These are phyloP conservation scores for Alternaria triticimaculans DNA, from an alignment of 2,329 filamentous ascomycete genomes.

Conservation along the genomic window DNA sequence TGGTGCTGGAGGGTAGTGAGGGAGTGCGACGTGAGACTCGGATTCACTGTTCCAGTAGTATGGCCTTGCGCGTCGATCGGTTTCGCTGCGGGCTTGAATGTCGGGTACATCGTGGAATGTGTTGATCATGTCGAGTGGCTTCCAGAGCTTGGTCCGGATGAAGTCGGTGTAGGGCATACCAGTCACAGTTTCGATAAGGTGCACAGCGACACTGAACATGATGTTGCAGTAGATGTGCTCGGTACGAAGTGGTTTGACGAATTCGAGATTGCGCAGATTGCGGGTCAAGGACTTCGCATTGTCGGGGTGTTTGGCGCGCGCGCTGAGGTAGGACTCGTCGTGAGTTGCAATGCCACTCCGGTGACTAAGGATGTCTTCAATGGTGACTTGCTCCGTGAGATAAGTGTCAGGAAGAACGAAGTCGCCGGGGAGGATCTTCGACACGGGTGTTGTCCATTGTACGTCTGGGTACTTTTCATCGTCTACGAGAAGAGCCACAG, in stretches of 20 bases:
- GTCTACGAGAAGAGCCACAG: neutral
- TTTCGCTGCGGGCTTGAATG: neutral
- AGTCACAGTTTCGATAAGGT: conserved; percentile 55
- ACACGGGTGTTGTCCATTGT: neutral
- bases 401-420: neutral
- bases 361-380: neutral
- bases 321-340: neutral
- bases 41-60: neutral
- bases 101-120: neutral
- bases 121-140: neutral
- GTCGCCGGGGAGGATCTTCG: neutral
- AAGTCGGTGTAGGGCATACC: conserved; percentile 14
- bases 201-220: conserved; percentile 58
- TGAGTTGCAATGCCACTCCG: neutral
- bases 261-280: conserved; percentile 53
- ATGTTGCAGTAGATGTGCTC: conserved; percentile 61
- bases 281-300: conserved; percentile 17
- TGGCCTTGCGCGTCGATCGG: neutral
- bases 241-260: conserved; percentile 51
- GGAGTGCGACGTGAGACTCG: neutral
- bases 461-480: neutral
- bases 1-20: conserved; percentile 13
- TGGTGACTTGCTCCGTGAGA: neutral
- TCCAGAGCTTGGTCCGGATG: neutral
- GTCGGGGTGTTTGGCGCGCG: neutral